Evolutionary conservation across 495 filamentous ascomycete genomes (phyloP), one percentile per base, ranked within the genome.

Genomic region (Talaromyces wortmannii): DNA sequence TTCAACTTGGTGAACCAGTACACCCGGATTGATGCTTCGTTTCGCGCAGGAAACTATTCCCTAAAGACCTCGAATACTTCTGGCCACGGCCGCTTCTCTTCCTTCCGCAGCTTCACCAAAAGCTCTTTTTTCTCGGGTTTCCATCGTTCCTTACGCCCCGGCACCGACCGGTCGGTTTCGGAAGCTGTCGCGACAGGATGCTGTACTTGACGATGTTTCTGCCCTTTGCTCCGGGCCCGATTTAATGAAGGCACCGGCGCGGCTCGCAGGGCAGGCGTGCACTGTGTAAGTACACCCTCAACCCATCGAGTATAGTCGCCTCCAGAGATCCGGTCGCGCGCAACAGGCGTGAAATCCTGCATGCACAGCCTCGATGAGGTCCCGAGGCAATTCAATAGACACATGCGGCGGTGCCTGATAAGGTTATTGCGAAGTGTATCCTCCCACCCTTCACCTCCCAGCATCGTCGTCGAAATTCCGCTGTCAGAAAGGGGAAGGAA

Each of bases 81-180:
- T 13, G 36, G 13, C 36, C 36, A 42, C 43, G n/a, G n/a, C n/a
- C 53, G 55, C 44, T 45, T 54, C 52, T 66, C 55, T 7, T 61
- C 61, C 48, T 45, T 59, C 46, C 58, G 57, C 48, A 63, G 57
- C 61, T 57, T 58, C 44, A 66, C n/a, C 47, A 66, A 55, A 54
- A 66, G 57, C 16, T 54, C 44, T 12, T 15, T 50, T 55, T 66
- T 61, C 54, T 63, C 63, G 11, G 52, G 17, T 4, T 60, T 62
- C 58, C 58, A 16, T 45, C 15, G 7, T 60, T 59, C 57, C 59
- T 63, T 33, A 50, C 56, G 55, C 12, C 52, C 50, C 56, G 48
- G 31, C 50, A 32, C 45, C 30, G 29, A 10, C 32, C 48, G 40
- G 52, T 46, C 32, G 18, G 57, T 33, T 58, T 59, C 53, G 61